A percentile compares a stretch with the other conserved stretches of the same genome.
These are phyloP conservation scores for Lichtheimia corymbifera DNA, from an alignment of 371 early-diverging fungal species.

Conservation along the genomic window DNA sequence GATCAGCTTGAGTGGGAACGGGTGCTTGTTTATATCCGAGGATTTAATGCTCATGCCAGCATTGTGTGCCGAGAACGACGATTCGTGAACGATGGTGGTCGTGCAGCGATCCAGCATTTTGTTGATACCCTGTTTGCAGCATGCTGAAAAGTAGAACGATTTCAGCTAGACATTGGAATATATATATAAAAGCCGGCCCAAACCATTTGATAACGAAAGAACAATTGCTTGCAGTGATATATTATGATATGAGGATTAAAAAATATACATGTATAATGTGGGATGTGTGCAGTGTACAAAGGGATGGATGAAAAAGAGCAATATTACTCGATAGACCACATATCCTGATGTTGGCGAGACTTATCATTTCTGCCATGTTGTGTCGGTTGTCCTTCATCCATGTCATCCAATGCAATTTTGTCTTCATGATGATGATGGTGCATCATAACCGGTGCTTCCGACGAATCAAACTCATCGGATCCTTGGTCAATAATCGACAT, in stretches of 20 bases:
- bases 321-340: no score
- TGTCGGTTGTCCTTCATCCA: no score
- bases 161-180: no score
- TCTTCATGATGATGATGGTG: neutral
- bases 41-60: conserved; percentile 59
- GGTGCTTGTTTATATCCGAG: conserved; percentile 43
- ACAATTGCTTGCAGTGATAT: no score
- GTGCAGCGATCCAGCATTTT: conserved; percentile 22
- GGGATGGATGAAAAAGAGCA: no score
- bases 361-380: no score
- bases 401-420: conserved; percentile 1
- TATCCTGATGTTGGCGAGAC: no score
- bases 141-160: neutral
- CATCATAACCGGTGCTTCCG: neutral
- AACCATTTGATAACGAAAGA: no score
- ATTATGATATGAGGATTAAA: no score
- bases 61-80: conserved; percentile 43
- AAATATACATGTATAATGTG: no score
- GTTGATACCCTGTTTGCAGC: conserved; percentile 17
- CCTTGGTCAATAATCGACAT: conserved; percentile 26
- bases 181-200: no score
- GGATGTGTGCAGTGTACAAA: no score
- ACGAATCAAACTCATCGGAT: conserved; percentile 23
- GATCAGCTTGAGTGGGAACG: conserved; percentile 51
- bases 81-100: conserved; percentile 14